A percentile compares a stretch with the other conserved stretches of the same genome.
Conservation (phyloP, 2,329 filamentous ascomycete species). For the Pyricularia pennisetigena region DNA sequence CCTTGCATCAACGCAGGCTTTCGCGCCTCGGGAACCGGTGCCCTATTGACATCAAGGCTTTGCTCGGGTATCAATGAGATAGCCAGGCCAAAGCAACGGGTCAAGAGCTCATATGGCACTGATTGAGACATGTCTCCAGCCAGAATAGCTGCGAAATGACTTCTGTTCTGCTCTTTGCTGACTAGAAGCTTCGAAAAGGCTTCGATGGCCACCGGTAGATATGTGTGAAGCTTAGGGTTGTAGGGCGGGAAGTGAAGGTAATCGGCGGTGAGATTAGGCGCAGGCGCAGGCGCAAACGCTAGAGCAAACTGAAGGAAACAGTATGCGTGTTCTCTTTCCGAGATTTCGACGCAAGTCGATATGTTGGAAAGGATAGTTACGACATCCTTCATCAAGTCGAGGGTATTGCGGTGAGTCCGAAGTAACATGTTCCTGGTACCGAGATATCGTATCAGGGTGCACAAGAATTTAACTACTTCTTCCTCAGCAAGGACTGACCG, state of each 20-base stretch:
- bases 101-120: slow-evolving; percentile 70
- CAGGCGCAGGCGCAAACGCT: slow-evolving; percentile 75
- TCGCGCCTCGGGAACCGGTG: slow-evolving; percentile 66
- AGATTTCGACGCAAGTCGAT: slow-evolving; percentile 68
- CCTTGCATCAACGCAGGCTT: slow-evolving; percentile 91
- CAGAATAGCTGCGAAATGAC: slow-evolving; percentile 76
- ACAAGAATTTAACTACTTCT: slow-evolving; percentile 72
- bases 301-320: slow-evolving; percentile 83
- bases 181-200: slow-evolving; percentile 85
- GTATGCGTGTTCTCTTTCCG: slow-evolving; percentile 77
- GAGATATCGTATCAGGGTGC: slow-evolving; percentile 73
- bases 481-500: slow-evolving; percentile 58
- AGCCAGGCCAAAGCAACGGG: slow-evolving; percentile 75
- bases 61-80: slow-evolving; percentile 76
- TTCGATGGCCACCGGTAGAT: slow-evolving; percentile 83
- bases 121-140: slow-evolving; percentile 55
- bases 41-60: slow-evolving; percentile 35
- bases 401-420: slow-evolving; percentile 69
- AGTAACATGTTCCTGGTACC: slow-evolving; percentile 84
- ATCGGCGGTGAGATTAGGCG: slow-evolving; percentile 46
- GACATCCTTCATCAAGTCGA: slow-evolving; percentile 96
- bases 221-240: slow-evolving; percentile 72
- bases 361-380: slow-evolving; percentile 86
- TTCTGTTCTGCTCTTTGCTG: slow-evolving; percentile 84
- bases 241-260: slow-evolving; percentile 70